Conservation (phyloP, 208 protist species). For the Angomonas desouzai region DNA sequence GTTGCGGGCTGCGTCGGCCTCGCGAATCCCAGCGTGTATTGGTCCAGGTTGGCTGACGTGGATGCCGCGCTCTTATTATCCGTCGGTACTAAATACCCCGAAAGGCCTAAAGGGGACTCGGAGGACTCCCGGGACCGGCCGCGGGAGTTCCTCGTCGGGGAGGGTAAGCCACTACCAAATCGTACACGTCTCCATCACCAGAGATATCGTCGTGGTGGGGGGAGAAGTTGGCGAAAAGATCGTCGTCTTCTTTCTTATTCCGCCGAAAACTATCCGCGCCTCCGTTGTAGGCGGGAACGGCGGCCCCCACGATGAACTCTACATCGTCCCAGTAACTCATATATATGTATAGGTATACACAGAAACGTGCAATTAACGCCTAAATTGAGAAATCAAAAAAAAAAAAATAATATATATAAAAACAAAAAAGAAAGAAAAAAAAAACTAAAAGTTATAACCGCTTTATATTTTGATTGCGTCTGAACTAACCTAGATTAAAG, state of each 20-base stretch:
- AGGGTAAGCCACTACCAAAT: too few relatives aligned
- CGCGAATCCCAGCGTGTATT: not conserved
- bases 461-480: too few relatives aligned
- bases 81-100: not conserved
- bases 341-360: not conserved
- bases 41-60: too few relatives aligned
- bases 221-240: too few relatives aligned
- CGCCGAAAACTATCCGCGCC: not conserved
- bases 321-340: constrained; percentile 7
- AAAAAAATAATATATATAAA: not conserved
- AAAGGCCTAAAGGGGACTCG: not conserved
- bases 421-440: constrained; percentile 11
- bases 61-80: too few relatives aligned
- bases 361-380: constrained; percentile 9
- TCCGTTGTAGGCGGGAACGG: not conserved
- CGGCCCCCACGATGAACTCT: not conserved
- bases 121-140: not conserved
- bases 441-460: too few relatives aligned
- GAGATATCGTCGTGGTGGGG: not conserved
- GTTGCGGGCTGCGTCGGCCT: not conserved
- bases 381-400: constrained; percentile 10
- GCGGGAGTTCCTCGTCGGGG: not conserved
- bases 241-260: not conserved
- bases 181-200: not conserved
- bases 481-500: too few relatives aligned